These are phyloP conservation scores for Boletus subcaerulescens DNA, from an alignment of 768 basidiomycete species.

Conservation along the genomic window DNA sequence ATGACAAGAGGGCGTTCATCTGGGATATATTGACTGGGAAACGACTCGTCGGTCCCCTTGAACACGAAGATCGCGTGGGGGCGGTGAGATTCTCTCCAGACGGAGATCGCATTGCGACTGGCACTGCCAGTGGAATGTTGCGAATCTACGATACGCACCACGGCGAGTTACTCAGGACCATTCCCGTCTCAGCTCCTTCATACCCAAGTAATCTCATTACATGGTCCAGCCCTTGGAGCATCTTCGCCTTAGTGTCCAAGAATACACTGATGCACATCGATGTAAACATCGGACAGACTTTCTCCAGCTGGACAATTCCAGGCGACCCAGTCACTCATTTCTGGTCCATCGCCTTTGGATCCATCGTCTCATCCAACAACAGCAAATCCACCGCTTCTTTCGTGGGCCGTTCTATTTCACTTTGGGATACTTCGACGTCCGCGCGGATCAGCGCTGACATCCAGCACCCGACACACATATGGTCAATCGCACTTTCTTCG, in stretches of 20 bases:
- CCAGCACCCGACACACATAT: background rate
- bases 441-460: slow-evolving; percentile 1
- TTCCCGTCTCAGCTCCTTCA: background rate
- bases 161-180: background rate
- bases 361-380: background rate
- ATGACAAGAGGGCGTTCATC: too few relatives aligned
- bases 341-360: too few relatives aligned
- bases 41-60: too few relatives aligned
- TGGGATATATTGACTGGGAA: too few relatives aligned
- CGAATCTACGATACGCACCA: slow-evolving; percentile 2
- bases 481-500: slow-evolving; percentile 6
- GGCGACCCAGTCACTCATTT: background rate
- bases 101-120: too few relatives aligned
- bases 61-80: too few relatives aligned
- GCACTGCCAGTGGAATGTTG: background rate
- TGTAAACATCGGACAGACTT: background rate
- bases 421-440: slow-evolving; percentile 7
- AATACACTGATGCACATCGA: slow-evolving; percentile 1
- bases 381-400: background rate
- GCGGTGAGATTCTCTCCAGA: too few relatives aligned
- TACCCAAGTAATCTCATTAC: background rate
- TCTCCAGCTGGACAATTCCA: background rate
- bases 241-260: background rate
- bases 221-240: background rate
- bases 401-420: background rate